Conservation (phyloP, 441 rosid genomes). For the Pelargonium citronellum region DNA sequence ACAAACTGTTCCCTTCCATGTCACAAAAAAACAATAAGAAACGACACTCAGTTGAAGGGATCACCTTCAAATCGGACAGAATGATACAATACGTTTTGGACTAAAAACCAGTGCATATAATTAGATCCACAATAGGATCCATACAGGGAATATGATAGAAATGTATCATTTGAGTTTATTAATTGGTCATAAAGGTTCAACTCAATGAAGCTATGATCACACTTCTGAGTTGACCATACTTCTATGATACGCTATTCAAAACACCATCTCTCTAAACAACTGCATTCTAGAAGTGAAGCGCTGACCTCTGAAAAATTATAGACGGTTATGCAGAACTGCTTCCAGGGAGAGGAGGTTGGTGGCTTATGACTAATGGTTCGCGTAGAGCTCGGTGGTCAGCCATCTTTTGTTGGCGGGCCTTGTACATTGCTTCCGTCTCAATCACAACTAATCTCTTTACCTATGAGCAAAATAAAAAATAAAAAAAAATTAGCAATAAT, state of each 20-base stretch:
- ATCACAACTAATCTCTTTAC: constrained; percentile 80
- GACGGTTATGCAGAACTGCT: constrained; percentile 30
- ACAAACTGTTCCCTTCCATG: too few species aligned
- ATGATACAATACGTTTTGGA: background rate
- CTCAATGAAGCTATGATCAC: background rate
- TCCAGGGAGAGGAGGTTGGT: constrained; percentile 33
- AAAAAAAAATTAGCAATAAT: too few species aligned
- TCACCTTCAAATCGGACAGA: background rate
- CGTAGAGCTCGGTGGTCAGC: constrained; percentile 57
- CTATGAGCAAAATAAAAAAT: constrained; percentile 23
- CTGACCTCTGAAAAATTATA: constrained; percentile 13
- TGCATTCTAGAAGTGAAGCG: constrained; percentile 10
- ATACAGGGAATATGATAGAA: background rate
- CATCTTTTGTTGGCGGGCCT: constrained; percentile 68
- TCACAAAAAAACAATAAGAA: too few species aligned
- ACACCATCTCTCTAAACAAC: background rate
- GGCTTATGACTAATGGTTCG: constrained; percentile 61
- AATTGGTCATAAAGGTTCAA: background rate
- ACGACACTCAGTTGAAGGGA: too few species aligned
- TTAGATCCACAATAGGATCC: background rate
- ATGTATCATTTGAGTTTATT: background rate
- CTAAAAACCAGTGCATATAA: background rate
- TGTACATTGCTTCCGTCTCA: constrained; percentile 91
- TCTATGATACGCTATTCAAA: background rate
- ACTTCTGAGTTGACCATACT: background rate